These are phyloP conservation scores for Ophiobolus disseminans DNA, from an alignment of 2,329 filamentous ascomycete genomes.

Conservation along the genomic window DNA sequence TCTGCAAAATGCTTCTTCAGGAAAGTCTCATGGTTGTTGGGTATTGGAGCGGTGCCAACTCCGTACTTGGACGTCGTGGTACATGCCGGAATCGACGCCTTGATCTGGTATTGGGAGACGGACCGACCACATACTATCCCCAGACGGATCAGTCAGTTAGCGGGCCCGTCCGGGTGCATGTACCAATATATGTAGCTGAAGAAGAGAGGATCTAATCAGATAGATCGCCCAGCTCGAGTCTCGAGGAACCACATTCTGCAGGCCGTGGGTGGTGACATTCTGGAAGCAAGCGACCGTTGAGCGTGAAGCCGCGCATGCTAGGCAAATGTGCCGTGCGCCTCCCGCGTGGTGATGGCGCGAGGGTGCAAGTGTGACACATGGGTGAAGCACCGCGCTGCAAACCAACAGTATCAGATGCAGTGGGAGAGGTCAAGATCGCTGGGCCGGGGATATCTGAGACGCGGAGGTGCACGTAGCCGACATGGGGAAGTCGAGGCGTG, in stretches of 20 bases:
- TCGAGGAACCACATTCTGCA: conserved; percentile 8
- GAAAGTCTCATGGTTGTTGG: conserved; percentile 18
- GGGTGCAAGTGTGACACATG: conserved; percentile 30
- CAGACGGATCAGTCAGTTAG: neutral
- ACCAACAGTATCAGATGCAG: conserved; percentile 30
- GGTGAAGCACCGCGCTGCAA: conserved; percentile 32
- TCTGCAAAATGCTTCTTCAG: conserved; percentile 24
- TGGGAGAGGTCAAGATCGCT: conserved; percentile 15
- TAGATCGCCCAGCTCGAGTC: no score
- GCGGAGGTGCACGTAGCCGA: conserved; percentile 22
- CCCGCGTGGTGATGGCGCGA: conserved; percentile 17
- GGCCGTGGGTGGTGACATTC: conserved; percentile 6
- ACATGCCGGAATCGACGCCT: conserved; percentile 14
- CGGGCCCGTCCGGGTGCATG: no score
- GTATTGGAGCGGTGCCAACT: conserved; percentile 9
- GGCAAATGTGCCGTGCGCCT: conserved; percentile 13
- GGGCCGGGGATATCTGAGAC: conserved; percentile 30
- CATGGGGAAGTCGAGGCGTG: conserved; percentile 13
- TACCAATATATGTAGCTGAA: no score
- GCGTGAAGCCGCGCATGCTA: conserved; percentile 14
- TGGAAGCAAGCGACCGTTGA: conserved; percentile 16
- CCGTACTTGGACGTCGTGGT: conserved; percentile 16
- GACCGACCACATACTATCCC: conserved; percentile 7
- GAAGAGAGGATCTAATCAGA: no score
- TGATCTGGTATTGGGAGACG: conserved; percentile 12